A percentile compares a stretch with the other conserved stretches of the same genome.
Conservation (phyloP, 495 filamentous ascomycete species). For the Alectoria sarmentosa region DNA sequence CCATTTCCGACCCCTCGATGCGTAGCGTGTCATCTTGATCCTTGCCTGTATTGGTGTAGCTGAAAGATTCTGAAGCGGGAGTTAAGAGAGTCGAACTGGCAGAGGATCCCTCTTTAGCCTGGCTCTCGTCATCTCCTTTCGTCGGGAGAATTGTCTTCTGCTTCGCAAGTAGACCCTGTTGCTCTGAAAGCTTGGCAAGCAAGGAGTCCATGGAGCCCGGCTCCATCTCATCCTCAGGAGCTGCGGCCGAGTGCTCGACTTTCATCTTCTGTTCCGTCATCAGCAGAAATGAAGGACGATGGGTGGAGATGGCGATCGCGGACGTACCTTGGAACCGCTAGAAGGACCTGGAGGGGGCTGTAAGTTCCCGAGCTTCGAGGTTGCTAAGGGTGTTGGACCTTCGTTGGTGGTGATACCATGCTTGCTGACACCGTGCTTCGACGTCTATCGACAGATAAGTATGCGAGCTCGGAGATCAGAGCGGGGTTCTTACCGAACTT, state of each 20-base stretch:
- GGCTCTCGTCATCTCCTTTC: slow-evolving; percentile 31
- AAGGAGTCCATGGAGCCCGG: slow-evolving; percentile 46
- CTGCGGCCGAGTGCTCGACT: slow-evolving; percentile 34
- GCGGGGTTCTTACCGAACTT: slow-evolving; percentile 16
- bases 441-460: slow-evolving; percentile 3
- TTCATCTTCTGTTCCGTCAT: slow-evolving; percentile 43
- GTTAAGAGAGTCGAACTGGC: slow-evolving; percentile 50
- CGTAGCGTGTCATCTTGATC: slow-evolving; percentile 24
- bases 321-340: slow-evolving; percentile 28
- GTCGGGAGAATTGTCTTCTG: slow-evolving; percentile 44
- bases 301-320: background rate
- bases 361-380: slow-evolving; percentile 37
- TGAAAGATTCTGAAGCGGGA: slow-evolving; percentile 45
- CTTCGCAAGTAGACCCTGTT: slow-evolving; percentile 49
- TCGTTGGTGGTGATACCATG: slow-evolving; percentile 29
- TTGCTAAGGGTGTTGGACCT: slow-evolving; percentile 33
- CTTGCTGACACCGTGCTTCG: slow-evolving; percentile 22
- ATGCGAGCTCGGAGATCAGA: background rate
- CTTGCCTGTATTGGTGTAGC: slow-evolving; percentile 10
- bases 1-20: slow-evolving; percentile 41
- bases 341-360: slow-evolving; percentile 23
- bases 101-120: slow-evolving; percentile 41
- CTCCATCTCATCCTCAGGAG: slow-evolving; percentile 33
- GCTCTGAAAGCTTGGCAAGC: slow-evolving; percentile 60
- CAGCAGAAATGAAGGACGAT: background rate